phyloP scores from a whole-genome alignment of 2,329 filamentous ascomycete species.

The Endocalyx cinctus region DNA sequence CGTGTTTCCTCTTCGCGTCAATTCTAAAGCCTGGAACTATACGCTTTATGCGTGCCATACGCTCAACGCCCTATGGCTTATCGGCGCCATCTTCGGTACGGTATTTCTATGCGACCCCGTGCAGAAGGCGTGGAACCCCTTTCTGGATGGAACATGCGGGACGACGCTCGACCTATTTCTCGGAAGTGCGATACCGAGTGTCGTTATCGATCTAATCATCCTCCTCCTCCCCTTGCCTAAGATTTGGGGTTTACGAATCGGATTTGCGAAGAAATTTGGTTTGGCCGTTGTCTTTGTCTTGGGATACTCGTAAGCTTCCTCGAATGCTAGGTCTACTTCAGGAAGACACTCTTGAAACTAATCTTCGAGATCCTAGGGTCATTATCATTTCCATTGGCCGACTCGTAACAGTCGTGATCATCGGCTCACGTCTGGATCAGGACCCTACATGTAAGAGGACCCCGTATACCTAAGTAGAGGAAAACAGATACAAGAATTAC shows the following conservation, averaged over 20 bases:
- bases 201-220: slow-evolving; percentile 5
- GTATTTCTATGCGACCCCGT: slow-evolving; percentile 5
- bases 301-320: slow-evolving; percentile 4
- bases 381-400: slow-evolving; percentile 6
- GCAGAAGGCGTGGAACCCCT: not conserved
- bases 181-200: slow-evolving; percentile 5
- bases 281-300: slow-evolving; percentile 5
- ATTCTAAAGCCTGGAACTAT: slow-evolving; percentile 1
- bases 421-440: not conserved
- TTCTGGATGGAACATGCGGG: not conserved
- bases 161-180: not conserved
- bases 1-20: slow-evolving; percentile 4
- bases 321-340: not conserved
- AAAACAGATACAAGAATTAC: not conserved
- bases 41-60: slow-evolving; percentile 3
- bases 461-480: not conserved
- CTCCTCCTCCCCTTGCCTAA: slow-evolving; percentile 6
- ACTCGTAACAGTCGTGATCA: slow-evolving; percentile 2
- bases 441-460: slow-evolving; percentile 5
- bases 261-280: slow-evolving; percentile 2
- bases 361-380: slow-evolving; percentile 2
- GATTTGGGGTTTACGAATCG: slow-evolving; percentile 6
- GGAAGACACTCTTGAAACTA: not conserved
- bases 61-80: slow-evolving; percentile 4
- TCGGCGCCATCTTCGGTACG: slow-evolving; percentile 4